Conservation (phyloP, 2,329 filamentous ascomycete genomes). For the Cercospora citrullina region DNA sequence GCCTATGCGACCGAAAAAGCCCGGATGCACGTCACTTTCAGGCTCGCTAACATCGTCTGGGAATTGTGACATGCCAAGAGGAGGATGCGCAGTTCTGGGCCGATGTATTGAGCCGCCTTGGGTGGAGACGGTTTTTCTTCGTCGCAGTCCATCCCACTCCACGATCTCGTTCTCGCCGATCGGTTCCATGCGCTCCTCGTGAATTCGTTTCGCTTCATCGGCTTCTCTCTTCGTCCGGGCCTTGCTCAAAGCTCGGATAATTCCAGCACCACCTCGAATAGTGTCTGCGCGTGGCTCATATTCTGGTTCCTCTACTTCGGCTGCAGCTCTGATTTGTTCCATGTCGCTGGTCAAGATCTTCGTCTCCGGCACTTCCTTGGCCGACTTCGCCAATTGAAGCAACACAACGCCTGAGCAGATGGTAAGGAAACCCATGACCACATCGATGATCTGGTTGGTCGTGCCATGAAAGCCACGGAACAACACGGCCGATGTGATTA, state of each 20-base stretch:
- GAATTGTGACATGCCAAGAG: constrained; percentile 84
- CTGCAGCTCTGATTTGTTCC: constrained; percentile 92
- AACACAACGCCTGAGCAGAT: constrained; percentile 93
- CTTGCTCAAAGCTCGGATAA: constrained; percentile 78
- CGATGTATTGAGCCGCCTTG: constrained; percentile 44
- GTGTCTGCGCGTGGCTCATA: constrained; percentile 94
- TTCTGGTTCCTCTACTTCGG: constrained; percentile 93
- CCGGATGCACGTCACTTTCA: constrained; percentile 47
- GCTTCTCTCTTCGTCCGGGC: constrained; percentile 75
- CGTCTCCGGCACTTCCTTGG: constrained; percentile 93
- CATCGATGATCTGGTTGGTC: constrained; percentile 74
- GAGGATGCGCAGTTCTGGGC: constrained; percentile 64
- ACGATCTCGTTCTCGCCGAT: constrained; percentile 77
- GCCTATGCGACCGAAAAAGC: constrained; percentile 46
- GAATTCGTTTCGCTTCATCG: constrained; percentile 74
- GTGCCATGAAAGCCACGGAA: constrained; percentile 94
- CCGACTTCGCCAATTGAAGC: constrained; percentile 94
- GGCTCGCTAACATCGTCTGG: constrained; percentile 57
- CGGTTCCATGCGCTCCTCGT: constrained; percentile 77
- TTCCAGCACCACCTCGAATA: constrained; percentile 84
- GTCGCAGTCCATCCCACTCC: constrained; percentile 88
- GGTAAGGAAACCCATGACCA: constrained; percentile 88
- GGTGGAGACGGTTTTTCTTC: constrained; percentile 60
- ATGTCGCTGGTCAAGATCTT: constrained; percentile 91
- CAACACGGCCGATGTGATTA: constrained; percentile 87